Evolutionary conservation across 1,139 yeast species (phyloP), one percentile per base, ranked within the genome.

Genomic region (Tardiomyces digboiensis): DNA sequence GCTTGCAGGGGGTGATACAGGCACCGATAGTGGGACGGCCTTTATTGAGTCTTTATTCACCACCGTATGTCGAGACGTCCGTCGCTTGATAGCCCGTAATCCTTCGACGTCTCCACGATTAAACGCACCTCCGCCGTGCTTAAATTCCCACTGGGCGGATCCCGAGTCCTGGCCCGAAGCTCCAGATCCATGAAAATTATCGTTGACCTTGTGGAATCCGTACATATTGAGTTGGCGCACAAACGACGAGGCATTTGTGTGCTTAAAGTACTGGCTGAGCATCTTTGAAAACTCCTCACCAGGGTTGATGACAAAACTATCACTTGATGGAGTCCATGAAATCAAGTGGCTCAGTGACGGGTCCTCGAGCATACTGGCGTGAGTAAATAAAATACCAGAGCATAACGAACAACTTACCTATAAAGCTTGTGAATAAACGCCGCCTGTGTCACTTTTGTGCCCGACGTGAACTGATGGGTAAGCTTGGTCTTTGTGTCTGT

Each of bases 181-280:
- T 8, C 33, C 45, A 8, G 49, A 39, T 37, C 55, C 49, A 51
- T 54, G 59, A 39, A 58, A 52, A 21, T 58, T 55, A 46, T 61
- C 63, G 50, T 55, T 60, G 29, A 63, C 59, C 49, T 91, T 91
- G 66, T 91, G 97, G 85, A 95, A 91, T 19, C 97, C 98, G 59
- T 91, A 91, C 95, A 91, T 91, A 63, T 91, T 91, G 58, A 91
- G 72, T 60, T 91, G 98, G 44, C 98, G 76, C 13, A 91, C 97
- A 70, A 91, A 91, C 48, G 94, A 82, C 22, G 97, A 91, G 64
- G 91, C 88, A 64, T 91, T 91, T 51, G 88, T 84, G 64, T 91
- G 98, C 62, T 89, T 91, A 70, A 89, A 91, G 62, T 87, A 89
- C 81, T 10, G 96, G 95, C 52, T 91, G 68, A 29, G 89, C 82